A percentile compares a stretch with the other conserved stretches of the same genome.
Conservation (phyloP, 140 eudicot genomes). For the Senecio squalidus region DNA sequence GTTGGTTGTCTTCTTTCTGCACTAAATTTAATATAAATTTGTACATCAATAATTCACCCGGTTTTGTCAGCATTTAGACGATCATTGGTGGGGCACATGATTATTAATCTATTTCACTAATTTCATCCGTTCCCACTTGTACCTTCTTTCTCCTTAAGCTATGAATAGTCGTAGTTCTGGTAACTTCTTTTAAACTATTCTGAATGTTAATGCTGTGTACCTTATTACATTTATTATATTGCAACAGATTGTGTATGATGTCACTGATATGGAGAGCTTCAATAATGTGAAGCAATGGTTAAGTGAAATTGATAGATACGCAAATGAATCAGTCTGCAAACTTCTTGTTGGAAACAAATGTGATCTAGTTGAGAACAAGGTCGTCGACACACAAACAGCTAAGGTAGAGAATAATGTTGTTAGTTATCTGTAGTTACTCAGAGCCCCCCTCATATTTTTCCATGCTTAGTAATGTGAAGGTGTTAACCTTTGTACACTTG, state of each 20-base stretch:
- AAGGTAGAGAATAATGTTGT: slow-evolving; percentile 43
- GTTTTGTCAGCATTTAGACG: not conserved
- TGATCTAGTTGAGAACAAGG: slow-evolving; percentile 90
- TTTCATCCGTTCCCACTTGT: not conserved
- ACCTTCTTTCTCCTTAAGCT: not conserved
- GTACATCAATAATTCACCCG: not conserved
- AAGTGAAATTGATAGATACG: slow-evolving; percentile 95
- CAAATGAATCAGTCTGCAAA: slow-evolving; percentile 92
- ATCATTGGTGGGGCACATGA: not conserved
- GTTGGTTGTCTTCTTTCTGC: not conserved
- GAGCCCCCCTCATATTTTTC: too few relatives aligned
- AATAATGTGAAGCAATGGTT: slow-evolving; percentile 97
- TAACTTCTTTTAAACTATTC: too few relatives aligned
- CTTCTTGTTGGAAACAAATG: slow-evolving; percentile 98
- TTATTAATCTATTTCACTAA: not conserved
- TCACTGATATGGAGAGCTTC: slow-evolving; percentile 98
- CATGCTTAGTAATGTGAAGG: not conserved
- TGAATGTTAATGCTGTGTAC: too few relatives aligned
- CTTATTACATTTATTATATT: too few relatives aligned
- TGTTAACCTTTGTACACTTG: not conserved
- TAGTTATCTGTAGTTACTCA: too few relatives aligned
- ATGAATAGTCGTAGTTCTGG: too few relatives aligned
- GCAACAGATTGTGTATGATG: slow-evolving; percentile 88
- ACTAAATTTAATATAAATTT: too few relatives aligned
- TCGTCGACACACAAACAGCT: slow-evolving; percentile 78